Conservation (phyloP, 305 asterid species). For the Fraxinus latifolia region DNA sequence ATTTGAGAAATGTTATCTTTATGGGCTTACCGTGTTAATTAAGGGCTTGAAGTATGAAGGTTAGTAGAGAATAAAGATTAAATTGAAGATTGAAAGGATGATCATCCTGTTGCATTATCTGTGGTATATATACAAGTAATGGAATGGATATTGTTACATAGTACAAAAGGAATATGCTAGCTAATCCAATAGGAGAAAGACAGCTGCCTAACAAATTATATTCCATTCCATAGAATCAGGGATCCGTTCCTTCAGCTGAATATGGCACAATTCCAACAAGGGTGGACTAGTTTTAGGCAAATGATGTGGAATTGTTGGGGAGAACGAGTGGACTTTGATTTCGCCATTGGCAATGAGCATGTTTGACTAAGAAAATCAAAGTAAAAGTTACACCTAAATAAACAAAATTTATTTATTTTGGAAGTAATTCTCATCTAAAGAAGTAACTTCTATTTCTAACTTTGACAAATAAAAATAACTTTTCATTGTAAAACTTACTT, state of each 20-base stretch:
- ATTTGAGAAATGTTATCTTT: not conserved
- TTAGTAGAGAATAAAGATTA: no score
- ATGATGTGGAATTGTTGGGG: not conserved
- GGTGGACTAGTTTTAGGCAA: not conserved
- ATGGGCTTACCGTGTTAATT: constrained; percentile 13
- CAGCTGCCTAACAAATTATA: no score
- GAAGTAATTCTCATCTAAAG: not conserved
- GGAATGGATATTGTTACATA: no score
- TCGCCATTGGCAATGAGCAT: not conserved
- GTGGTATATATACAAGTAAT: no score
- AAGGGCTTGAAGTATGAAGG: not conserved
- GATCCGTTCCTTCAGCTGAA: no score
- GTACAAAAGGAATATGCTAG: no score
- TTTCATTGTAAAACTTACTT: not conserved
- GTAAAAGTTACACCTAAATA: not conserved
- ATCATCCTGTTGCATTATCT: no score
- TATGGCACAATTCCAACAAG: no score
- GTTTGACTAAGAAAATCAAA: not conserved
- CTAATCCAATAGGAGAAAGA: no score
- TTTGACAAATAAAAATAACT: not conserved
- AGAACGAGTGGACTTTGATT: not conserved
- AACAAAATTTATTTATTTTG: not conserved
- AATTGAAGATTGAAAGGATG: no score
- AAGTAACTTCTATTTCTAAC: not conserved
- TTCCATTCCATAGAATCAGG: no score